Evolutionary conservation across 2,329 filamentous ascomycete genomes (phyloP), one percentile per base, ranked within the genome.

Genomic region (Malbranchea zuffiana): DNA sequence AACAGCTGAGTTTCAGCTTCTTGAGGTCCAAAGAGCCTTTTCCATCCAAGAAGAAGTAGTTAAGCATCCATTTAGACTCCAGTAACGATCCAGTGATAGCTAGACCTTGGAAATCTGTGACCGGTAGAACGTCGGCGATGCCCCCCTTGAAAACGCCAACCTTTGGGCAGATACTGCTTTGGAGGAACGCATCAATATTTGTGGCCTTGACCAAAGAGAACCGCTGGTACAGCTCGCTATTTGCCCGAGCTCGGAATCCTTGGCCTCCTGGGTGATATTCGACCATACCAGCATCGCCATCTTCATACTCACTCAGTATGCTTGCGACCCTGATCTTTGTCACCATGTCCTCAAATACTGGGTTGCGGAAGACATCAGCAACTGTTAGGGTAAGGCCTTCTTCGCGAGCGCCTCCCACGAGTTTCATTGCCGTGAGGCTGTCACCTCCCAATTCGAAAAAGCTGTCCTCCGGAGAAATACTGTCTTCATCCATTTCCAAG

Each of bases 21-120:
- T 78, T 62, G 8, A 65, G 63, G 7, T 62, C 54, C 10, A 63
- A 49, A 35, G 78, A 60, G 11, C 77, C 56, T 0, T 50, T 40
- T 28, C 44, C 65, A 16, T 73, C 66, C 37, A 82, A 69, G 54
- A 74, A 74, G 53, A 82, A 73, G 49, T 82, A 79, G 3, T 73
- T 69, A 1, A 71, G 55, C 1, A 74, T 78, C 54, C 70, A 76
- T 4, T 74, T 65, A 2, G 74, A 74, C 5, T 69, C 58, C 6
- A 68, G 55, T 1, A 69, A 63, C 0, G 74, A 77, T 6, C 69
- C 73, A 37, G 61, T 63, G 15, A 78, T 67, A 6, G 72, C 72
- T n/a, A 75, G 60, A 30, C 70, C 62, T 45, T 78, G 74, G 6
- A 75, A 56, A 2, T 69, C 70, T 0, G 70, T 61, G 1, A 66